Conservation (phyloP, 441 rosid genomes). For the Viola pubescens region DNA sequence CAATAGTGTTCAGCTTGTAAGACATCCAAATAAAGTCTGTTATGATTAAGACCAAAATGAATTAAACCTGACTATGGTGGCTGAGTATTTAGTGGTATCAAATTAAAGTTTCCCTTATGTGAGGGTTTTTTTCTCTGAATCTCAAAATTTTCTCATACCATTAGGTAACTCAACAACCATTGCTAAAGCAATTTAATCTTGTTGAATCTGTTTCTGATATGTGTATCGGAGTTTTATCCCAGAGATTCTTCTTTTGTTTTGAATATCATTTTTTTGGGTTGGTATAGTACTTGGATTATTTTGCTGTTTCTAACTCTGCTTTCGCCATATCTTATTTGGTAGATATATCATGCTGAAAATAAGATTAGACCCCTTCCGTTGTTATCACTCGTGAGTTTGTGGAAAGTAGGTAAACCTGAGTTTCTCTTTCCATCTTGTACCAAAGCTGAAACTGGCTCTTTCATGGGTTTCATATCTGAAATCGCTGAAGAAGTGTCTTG, state of each 20-base stretch:
- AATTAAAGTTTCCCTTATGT: too few relatives aligned
- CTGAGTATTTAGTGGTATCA: too few relatives aligned
- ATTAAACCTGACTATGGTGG: too few relatives aligned
- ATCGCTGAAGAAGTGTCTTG: slow-evolving; percentile 67
- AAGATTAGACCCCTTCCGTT: slow-evolving; percentile 47
- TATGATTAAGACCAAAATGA: too few relatives aligned
- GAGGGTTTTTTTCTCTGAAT: too few relatives aligned
- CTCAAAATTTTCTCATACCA: too few relatives aligned
- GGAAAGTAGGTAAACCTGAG: slow-evolving; percentile 36
- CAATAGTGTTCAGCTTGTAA: too few relatives aligned
- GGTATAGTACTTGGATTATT: not conserved
- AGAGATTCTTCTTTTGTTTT: not conserved
- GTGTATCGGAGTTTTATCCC: not conserved
- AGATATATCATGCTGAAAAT: slow-evolving; percentile 63
- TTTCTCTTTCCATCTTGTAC: slow-evolving; percentile 22
- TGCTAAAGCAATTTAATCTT: too few relatives aligned
- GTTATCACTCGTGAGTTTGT: slow-evolving; percentile 42
- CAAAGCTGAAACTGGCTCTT: slow-evolving; percentile 26
- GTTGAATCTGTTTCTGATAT: too few relatives aligned
- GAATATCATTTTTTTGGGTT: not conserved
- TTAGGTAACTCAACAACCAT: too few relatives aligned
- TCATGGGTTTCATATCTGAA: slow-evolving; percentile 38
- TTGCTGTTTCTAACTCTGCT: slow-evolving; percentile 12
- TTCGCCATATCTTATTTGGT: slow-evolving; percentile 26
- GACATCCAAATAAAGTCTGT: too few relatives aligned